Evolutionary conservation across 2,329 filamentous ascomycete species (phyloP).

Genomic region (Sphaerulina populicola): DNA sequence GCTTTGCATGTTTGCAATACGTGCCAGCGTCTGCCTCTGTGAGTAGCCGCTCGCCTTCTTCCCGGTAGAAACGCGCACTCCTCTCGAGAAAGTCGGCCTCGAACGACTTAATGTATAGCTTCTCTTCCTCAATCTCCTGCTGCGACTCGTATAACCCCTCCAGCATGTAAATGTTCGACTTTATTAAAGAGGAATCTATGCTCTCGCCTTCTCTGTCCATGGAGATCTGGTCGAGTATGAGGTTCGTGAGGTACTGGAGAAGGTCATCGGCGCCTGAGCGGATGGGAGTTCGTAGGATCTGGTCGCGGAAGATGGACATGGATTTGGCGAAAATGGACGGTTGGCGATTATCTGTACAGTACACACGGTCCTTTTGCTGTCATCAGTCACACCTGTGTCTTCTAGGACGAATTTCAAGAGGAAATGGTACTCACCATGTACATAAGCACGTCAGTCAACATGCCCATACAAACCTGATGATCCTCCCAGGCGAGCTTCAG

Average conservation of each 20-base stretch:
- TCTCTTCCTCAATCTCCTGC: conserved; percentile 66
- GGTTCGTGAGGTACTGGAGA: conserved; percentile 66
- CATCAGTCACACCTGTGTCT: conserved; percentile 21
- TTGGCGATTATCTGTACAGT: conserved; percentile 61
- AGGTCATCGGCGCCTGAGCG: conserved; percentile 46
- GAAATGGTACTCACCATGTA: conserved; percentile 54
- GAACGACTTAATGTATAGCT: conserved; percentile 75
- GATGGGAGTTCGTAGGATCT: conserved; percentile 61
- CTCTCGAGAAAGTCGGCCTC: conserved; percentile 67
- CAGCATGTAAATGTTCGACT: conserved; percentile 80
- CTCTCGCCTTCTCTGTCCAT: conserved; percentile 87
- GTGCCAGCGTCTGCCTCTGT: conserved; percentile 69
- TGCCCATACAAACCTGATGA: conserved; percentile 87
- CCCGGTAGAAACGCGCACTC: conserved; percentile 64
- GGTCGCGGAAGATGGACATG: conserved; percentile 80
- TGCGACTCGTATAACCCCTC: conserved; percentile 78
- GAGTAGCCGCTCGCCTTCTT: conserved; percentile 66
- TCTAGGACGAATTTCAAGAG: neutral
- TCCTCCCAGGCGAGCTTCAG: conserved; percentile 76
- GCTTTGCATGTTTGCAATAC: conserved; percentile 70
- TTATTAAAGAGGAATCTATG: conserved; percentile 74
- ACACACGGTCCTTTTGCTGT: conserved; percentile 61
- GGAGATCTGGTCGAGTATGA: conserved; percentile 81
- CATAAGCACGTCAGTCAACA: conserved; percentile 95
- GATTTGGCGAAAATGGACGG: conserved; percentile 75